Evolutionary conservation across 805 yeast species (phyloP), one percentile per base, ranked within the genome.

Genomic region (Saccharomycopsis vini): DNA sequence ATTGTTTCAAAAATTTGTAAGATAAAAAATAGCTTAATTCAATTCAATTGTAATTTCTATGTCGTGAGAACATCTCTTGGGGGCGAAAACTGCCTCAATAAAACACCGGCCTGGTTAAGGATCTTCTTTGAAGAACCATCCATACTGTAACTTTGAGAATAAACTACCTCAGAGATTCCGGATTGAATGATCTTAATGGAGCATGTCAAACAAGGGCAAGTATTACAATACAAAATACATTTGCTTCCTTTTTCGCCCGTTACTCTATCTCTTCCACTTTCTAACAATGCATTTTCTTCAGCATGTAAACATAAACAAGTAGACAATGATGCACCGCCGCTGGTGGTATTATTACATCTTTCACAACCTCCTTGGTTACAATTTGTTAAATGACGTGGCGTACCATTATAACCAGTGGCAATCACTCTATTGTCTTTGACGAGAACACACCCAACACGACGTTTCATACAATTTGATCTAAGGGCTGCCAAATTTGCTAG

Each of bases 361-460:
- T 75, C 62, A 61, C 99, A 92, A 1, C 99, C 99, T 19, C 98
- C 98, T 54, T 87, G 90, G 56, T 86, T 89, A 63, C 99, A 92
- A 55, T 92, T 92, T 21, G 69, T 67, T 54, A 87, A 63, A 47
- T 88, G 85, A 34, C 95, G 71, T 9, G 99, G 97, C 0, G 99
- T 92, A 2, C 99, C 99, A 56, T 92, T 92, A 62, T 92, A 92
- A 0, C 99, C 99, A 0, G 99, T 92, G 2, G 97, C 92, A 21
- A 92, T 72, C 22, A 92, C 95, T 45, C 97, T 68, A 31, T 75
- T 77, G 38, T 85, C 92, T 42, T 87, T 72, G 2, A 87, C 96
- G 15, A 92, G 75, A 6, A 92, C 97, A 62, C 97, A 90, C 0
- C 99, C 99, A 2, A 92, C 99, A 42, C 95, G 71, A 47, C 99